Evolutionary conservation across 768 basidiomycete genomes (phyloP), one percentile per base, ranked within the genome.

Genomic region (Trametes maxima): DNA sequence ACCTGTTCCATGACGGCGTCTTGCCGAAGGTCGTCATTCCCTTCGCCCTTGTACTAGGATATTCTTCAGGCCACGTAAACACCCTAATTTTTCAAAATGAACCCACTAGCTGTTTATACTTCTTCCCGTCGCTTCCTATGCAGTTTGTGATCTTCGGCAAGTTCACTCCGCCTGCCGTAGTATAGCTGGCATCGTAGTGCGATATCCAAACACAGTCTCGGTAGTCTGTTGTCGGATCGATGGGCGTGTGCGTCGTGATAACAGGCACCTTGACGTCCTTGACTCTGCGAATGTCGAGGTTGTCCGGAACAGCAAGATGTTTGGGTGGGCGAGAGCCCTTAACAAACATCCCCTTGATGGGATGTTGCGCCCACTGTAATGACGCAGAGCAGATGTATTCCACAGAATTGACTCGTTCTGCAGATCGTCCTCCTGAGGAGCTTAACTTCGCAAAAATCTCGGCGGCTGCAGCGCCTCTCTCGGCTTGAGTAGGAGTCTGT

Each of bases 1-100:
- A 97, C 94, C 74, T 99, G 97, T 69, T 98, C 94, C 95, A 99
- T 98, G 54, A 98, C 94, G 0, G 95, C 95, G 70, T 99, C 97
- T 74, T 99, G 97, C 42, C 97, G 87, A 47, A 97, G 72, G 68
- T 99, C 97, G 67, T 99, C 97, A 11, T 85, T 80, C 10, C 90
- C 90, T 76, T 90, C 86, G 3, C 94, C 94, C 72, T 99, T 98
- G 76, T 94, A 95, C 94, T 96, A 63, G 5, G 24, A 52, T 6
- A 3, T 28, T 28, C 1, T 13, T 25, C 1, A n/a, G 5, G 37
- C 63, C 45, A 67, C 48, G 28, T 19, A 13, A 7, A 12, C 16
- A 40, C 36, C 22, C 12, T 13, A 24, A 5, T 42, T 10, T 43
- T n/a, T 19, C n/a, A 36, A 11, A 49, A 39, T n/a, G 2, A n/a